Evolutionary conservation across 441 rosid species (phyloP).

Genomic region (Brassica hybrid): DNA sequence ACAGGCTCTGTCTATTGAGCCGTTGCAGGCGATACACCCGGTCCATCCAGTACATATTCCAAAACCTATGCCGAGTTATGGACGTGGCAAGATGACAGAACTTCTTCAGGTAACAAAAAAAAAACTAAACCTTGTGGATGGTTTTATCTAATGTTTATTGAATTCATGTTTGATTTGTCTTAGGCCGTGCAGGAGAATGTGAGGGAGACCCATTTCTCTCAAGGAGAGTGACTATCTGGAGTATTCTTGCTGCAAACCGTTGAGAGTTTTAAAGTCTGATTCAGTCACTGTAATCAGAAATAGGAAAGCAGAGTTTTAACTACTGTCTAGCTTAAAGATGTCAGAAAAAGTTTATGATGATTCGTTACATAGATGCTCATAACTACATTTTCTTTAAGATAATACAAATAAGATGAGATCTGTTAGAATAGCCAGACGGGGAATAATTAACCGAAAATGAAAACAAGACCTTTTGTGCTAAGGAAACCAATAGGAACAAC

Average conservation of each 20-base stretch:
- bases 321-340: constrained; percentile 25
- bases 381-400: background rate
- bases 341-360: constrained; percentile 16
- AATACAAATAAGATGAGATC: background rate
- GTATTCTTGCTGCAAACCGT: constrained; percentile 15
- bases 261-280: constrained; percentile 31
- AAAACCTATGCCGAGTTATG: constrained; percentile 53
- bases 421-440: constrained; percentile 21
- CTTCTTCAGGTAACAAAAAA: constrained; percentile 69
- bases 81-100: constrained; percentile 78
- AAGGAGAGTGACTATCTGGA: constrained; percentile 22
- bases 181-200: constrained; percentile 77
- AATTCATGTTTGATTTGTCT: constrained; percentile 18
- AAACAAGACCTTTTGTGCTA: constrained; percentile 45
- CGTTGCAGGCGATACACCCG: constrained; percentile 67
- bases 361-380: constrained; percentile 21
- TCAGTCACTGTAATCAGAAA: constrained; percentile 36
- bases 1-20: constrained; percentile 69
- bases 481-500: constrained; percentile 59
- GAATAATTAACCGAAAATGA: constrained; percentile 13
- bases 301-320: constrained; percentile 38
- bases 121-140: constrained; percentile 27
- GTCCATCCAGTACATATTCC: constrained; percentile 48
- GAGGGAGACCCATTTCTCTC: constrained; percentile 50
- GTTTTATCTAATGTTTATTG: background rate